These are phyloP conservation scores for Jamesozyma gamospora DNA, from an alignment of 805 yeast genomes.

Conservation along the genomic window DNA sequence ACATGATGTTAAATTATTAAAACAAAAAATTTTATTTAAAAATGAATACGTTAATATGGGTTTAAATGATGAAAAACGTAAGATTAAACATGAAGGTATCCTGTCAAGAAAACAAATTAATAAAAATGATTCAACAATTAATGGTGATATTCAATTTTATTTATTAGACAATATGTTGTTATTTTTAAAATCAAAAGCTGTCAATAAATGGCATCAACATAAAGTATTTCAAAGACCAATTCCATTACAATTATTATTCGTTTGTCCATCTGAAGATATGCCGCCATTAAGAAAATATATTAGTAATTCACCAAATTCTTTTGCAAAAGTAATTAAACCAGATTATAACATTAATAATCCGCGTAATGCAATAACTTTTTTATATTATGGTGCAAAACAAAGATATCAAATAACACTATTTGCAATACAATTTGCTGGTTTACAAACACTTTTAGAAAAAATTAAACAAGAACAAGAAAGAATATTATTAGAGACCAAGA, in stretches of 20 bases:
- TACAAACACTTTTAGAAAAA: conserved; percentile 71
- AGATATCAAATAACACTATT: conserved; percentile 35
- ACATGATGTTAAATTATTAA: conserved; percentile 76
- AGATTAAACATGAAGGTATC: conserved; percentile 39
- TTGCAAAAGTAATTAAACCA: conserved; percentile 22
- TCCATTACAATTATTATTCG: conserved; percentile 65
- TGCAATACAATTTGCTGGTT: conserved; percentile 42
- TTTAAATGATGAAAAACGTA: conserved; percentile 70
- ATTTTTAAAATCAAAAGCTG: conserved; percentile 75
- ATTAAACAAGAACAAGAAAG: conserved; percentile 71
- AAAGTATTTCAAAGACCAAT: conserved; percentile 86
- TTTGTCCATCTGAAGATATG: conserved; percentile 68
- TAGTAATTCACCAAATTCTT: conserved; percentile 25
- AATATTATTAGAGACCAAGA: conserved; percentile 61
- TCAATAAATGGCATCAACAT: conserved; percentile 82
- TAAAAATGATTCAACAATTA: conserved; percentile 18
- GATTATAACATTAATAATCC: conserved; percentile 19
- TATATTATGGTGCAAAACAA: conserved; percentile 30
- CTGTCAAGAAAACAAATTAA: conserved; percentile 27
- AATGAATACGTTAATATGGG: conserved; percentile 83
- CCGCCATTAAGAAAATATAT: conserved; percentile 46
- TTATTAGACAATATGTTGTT: conserved; percentile 80
- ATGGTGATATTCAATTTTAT: conserved; percentile 74
- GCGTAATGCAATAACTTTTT: conserved; percentile 27
- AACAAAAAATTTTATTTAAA: conserved; percentile 71